Conservation (phyloP, 306 rosid genomes). For the Dicorynia guianensis region DNA sequence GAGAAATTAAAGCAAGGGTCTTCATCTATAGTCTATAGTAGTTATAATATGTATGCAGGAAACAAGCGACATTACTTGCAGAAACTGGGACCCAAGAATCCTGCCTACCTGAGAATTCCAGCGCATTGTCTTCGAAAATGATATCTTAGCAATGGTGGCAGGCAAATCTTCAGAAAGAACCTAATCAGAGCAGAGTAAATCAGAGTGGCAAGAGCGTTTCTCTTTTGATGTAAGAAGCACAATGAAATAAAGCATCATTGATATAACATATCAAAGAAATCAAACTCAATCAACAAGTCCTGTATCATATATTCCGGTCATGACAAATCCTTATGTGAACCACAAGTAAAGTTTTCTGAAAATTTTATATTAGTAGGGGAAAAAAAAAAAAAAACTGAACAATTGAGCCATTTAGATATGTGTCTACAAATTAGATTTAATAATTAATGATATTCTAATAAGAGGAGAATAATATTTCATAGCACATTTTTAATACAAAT, state of each 20-base stretch:
- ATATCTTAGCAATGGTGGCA: constrained; percentile 68
- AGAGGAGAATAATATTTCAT: too few relatives aligned
- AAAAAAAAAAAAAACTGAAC: constrained; percentile 1
- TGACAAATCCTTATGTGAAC: background rate
- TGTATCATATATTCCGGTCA: background rate
- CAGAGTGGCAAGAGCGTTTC: constrained; percentile 12
- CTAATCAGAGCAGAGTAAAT: constrained; percentile 50
- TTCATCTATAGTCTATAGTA: background rate
- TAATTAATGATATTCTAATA: background rate
- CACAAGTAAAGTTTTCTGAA: background rate
- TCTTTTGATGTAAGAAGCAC: constrained; percentile 12
- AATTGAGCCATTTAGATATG: background rate
- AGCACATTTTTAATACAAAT: background rate
- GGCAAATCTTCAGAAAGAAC: constrained; percentile 89
- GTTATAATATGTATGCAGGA: constrained; percentile 13
- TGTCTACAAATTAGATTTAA: constrained; percentile 3
- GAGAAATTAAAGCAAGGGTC: background rate
- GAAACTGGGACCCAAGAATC: constrained; percentile 18
- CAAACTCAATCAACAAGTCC: constrained; percentile 18
- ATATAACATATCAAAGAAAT: constrained; percentile 20
- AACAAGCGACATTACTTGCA: background rate
- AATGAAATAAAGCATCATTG: constrained; percentile 30
- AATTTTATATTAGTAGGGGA: background rate
- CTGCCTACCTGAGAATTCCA: constrained; percentile 88
- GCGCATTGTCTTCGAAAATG: constrained; percentile 96